Evolutionary conservation across 768 basidiomycete genomes (phyloP).

Genomic region (Tricholoma flavovirens): DNA sequence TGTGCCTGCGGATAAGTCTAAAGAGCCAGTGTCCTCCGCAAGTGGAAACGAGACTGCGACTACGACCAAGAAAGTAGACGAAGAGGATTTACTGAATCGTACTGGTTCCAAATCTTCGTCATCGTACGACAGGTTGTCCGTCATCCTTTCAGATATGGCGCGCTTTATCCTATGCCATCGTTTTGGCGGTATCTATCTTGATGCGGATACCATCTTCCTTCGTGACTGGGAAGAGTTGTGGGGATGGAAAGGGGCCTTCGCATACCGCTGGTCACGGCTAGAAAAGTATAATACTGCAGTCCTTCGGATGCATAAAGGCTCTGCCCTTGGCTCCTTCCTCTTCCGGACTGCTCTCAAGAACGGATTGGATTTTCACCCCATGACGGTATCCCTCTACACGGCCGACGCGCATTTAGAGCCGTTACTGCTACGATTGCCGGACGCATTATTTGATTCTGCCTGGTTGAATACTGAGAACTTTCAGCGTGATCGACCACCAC

Average conservation of each 20-base stretch:
- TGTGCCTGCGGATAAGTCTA: slow-evolving; percentile 36
- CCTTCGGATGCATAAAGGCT: slow-evolving; percentile 81
- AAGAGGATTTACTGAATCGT: slow-evolving; percentile 60
- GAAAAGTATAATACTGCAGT: slow-evolving; percentile 94
- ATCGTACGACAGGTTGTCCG: slow-evolving; percentile 86
- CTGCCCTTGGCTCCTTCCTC: slow-evolving; percentile 82
- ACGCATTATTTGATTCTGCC: slow-evolving; percentile 90
- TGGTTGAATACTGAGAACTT: slow-evolving; percentile 91
- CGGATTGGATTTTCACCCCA: slow-evolving; percentile 90
- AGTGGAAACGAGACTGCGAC: slow-evolving; percentile 52
- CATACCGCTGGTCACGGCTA: slow-evolving; percentile 90
- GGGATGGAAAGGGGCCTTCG: slow-evolving; percentile 93
- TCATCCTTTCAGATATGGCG: slow-evolving; percentile 93
- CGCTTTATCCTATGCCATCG: slow-evolving; percentile 93
- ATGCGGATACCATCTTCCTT: slow-evolving; percentile 88
- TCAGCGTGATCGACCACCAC: slow-evolving; percentile 86
- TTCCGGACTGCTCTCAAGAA: slow-evolving; percentile 92
- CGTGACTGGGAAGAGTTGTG: slow-evolving; percentile 97
- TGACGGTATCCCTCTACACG: slow-evolving; percentile 82
- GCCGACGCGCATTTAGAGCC: slow-evolving; percentile 77
- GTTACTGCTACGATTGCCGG: slow-evolving; percentile 74
- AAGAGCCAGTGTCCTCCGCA: slow-evolving; percentile 20
- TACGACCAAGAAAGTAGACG: slow-evolving; percentile 37
- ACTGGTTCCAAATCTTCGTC: slow-evolving; percentile 84
- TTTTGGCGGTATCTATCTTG: slow-evolving; percentile 91